Conservation (phyloP, 2,329 filamentous ascomycete species). For the Claviceps maximensis region DNA sequence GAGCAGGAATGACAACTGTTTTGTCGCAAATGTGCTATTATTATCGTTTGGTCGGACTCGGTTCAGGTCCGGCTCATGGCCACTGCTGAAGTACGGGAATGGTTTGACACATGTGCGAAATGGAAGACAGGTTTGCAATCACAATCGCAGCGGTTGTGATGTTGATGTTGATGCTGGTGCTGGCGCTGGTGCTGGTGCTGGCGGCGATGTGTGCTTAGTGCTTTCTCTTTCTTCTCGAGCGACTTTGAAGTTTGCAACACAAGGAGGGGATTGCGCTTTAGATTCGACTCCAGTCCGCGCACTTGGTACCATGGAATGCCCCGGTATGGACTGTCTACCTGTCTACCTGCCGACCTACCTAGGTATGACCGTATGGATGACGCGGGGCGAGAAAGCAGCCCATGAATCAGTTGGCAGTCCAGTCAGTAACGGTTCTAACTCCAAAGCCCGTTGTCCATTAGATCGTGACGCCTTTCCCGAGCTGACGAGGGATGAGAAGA, state of each 20-base stretch:
- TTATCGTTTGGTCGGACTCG: background rate
- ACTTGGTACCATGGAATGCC: background rate
- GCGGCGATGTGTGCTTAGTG: too few species aligned
- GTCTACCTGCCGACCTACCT: background rate
- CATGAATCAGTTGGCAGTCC: background rate
- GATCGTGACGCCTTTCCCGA: background rate
- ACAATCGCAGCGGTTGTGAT: background rate
- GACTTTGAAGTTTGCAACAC: background rate
- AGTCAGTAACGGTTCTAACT: background rate
- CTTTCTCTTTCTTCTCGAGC: too few species aligned
- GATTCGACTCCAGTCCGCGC: background rate
- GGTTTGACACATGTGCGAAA: conserved; percentile 1
- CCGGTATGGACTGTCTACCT: background rate
- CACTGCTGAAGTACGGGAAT: background rate
- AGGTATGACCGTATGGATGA: background rate
- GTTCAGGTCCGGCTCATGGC: conserved; percentile 6
- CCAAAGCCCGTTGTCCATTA: background rate
- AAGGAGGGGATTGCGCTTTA: background rate
- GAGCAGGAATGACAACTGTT: background rate
- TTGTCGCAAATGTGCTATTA: background rate
- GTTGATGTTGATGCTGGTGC: too few species aligned
- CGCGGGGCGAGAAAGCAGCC: background rate
- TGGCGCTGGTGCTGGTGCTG: too few species aligned
- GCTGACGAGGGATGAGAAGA: background rate
- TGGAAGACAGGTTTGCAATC: background rate